Conservation (phyloP, 208 protist species). For the Leishmania aethiopica region DNA sequence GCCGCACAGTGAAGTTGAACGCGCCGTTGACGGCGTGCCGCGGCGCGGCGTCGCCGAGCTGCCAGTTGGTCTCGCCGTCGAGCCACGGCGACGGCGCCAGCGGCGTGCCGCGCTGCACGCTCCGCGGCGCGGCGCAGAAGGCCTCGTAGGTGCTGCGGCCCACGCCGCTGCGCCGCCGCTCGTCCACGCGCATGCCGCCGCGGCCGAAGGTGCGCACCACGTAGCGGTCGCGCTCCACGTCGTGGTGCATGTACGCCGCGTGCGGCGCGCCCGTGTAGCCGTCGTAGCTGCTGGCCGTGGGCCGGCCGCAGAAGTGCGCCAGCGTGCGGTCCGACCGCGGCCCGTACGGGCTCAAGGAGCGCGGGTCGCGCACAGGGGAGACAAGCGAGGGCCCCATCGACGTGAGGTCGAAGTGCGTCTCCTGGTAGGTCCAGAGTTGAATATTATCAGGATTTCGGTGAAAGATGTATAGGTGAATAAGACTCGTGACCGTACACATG, state of each 20-base stretch:
- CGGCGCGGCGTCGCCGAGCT: conserved; percentile 3
- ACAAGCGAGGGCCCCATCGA: conserved; percentile 1
- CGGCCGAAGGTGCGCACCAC: conserved; percentile 29
- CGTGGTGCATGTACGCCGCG: conserved; percentile 25
- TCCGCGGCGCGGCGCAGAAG: conserved; percentile 10
- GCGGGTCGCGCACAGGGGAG: conserved; percentile 21
- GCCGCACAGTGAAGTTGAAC: conserved; percentile 13
- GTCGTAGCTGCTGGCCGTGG: conserved; percentile 29
- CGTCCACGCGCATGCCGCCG: conserved; percentile 24
- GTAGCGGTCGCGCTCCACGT: conserved; percentile 28
- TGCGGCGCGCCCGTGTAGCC: conserved; percentile 18
- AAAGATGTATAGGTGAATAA: not conserved
- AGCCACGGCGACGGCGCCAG: conserved; percentile 10
- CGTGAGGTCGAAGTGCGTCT: conserved; percentile 13
- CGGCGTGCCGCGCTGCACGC: conserved; percentile 9
- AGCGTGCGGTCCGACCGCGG: conserved; percentile 1
- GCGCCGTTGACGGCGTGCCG: not conserved
- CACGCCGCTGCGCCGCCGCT: conserved; percentile 6
- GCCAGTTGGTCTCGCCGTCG: conserved; percentile 16
- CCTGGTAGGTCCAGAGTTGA: conserved; percentile 23
- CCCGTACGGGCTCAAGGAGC: conserved; percentile 8
- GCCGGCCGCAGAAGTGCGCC: conserved; percentile 18
- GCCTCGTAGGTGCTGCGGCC: conserved; percentile 26
- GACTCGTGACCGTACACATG: conserved; percentile 1
- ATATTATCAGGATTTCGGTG: conserved; percentile 1